These are phyloP conservation scores for Didymella pomorum DNA, from an alignment of 2,329 filamentous ascomycete genomes.

Conservation along the genomic window DNA sequence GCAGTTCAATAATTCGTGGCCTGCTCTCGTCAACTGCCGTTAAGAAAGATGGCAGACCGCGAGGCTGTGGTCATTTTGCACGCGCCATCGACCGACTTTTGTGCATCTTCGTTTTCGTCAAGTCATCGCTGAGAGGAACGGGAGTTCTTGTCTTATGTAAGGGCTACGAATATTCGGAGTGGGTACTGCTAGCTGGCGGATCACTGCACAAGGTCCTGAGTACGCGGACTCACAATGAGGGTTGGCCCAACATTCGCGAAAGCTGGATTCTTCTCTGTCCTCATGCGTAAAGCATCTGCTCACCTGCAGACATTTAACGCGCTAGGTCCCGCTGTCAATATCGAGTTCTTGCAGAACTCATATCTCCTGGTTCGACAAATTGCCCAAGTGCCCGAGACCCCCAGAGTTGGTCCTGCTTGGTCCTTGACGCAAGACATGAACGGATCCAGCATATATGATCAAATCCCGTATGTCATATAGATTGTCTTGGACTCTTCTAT, in stretches of 20 bases:
- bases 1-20: too few relatives aligned
- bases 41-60: too few relatives aligned
- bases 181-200: background rate
- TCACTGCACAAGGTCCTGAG: background rate
- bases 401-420: background rate
- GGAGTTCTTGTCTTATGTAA: background rate
- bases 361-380: background rate
- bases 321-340: background rate
- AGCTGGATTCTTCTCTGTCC: background rate
- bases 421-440: background rate
- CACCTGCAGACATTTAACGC: background rate
- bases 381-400: background rate
- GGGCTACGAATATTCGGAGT: background rate
- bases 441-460: background rate
- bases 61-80: too few relatives aligned
- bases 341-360: background rate
- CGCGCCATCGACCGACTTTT: background rate
- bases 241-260: background rate
- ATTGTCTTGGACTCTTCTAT: background rate
- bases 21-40: too few relatives aligned
- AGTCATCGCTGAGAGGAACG: background rate
- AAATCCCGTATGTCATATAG: background rate
- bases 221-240: background rate
- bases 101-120: background rate
- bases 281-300: background rate